Evolutionary conservation across 2,329 filamentous ascomycete species (phyloP).

Genomic region (Colletotrichum simmondsii): DNA sequence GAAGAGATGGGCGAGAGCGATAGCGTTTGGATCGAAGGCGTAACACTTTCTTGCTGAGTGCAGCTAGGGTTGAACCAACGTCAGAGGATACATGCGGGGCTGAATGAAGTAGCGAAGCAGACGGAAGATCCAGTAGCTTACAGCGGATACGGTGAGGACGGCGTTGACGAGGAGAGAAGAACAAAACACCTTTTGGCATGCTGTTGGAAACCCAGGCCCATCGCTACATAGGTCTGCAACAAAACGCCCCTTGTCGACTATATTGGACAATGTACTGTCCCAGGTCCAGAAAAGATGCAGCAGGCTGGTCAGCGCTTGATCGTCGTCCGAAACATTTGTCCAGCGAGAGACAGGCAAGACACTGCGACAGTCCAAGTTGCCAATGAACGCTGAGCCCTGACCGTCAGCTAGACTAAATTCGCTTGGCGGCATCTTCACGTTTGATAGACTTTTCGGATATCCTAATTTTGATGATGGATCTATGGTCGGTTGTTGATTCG

Average conservation of each 20-base stretch:
- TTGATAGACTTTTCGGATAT: too few species aligned
- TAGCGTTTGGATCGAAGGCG: too few species aligned
- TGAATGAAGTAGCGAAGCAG: too few species aligned
- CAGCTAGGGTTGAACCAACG: too few species aligned
- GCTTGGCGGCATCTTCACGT: too few species aligned
- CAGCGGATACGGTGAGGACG: conserved; percentile 37
- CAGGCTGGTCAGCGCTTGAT: conserved; percentile 34
- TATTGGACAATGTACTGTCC: conserved; percentile 35
- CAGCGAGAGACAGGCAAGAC: conserved; percentile 36
- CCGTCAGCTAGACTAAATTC: neutral
- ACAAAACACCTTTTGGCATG: conserved; percentile 32
- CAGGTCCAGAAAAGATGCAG: conserved; percentile 39
- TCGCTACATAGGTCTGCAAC: conserved; percentile 25
- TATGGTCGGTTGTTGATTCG: too few species aligned
- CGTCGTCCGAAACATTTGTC: conserved; percentile 34
- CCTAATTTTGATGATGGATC: too few species aligned
- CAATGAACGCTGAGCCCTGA: neutral
- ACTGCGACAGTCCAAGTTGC: neutral
- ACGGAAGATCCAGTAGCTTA: conserved; percentile 10
- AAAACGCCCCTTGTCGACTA: conserved; percentile 35
- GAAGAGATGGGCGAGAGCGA: neutral
- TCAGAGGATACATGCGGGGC: too few species aligned
- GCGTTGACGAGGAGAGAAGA: conserved; percentile 38
- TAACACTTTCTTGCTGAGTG: too few species aligned
- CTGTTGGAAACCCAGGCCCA: neutral